Base-by-base conservation (phyloP, 306 rosid genomes). In the Sechiopsis laciniata region DNA sequence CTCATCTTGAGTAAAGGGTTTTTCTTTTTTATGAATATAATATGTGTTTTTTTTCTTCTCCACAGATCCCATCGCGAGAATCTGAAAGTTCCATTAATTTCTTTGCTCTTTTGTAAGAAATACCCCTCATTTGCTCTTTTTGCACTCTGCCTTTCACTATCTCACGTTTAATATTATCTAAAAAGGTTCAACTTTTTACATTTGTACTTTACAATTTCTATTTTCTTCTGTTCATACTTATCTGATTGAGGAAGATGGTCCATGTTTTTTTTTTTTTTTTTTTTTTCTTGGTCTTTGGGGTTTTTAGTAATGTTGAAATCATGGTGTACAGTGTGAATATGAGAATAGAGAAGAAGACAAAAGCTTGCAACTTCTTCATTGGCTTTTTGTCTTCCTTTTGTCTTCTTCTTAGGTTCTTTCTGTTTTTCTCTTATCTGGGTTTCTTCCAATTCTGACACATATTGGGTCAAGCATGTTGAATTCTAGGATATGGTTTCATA, bases 41-140 rank as follows among this genome's bases (percentile, higher is more conserved):
- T 46, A 8, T 45, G 10, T 81, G 85, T 40, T 86, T 84, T 16
- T 16, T 88, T 79, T 83, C 81, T 84, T 75, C 76, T 81, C 83
- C 79, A 74, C 90, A 85, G 90, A 88, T 83, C 81, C 81, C 79
- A 84, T 48, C 50, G 75, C 55, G 82, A 75, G 83, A 75, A 87
- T 83, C 87, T 80, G 84, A 82, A 79, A 66, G 7, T 22, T 17
- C 54, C 52, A 32, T 64, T 51, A 52, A 17, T 50, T 74, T 58
- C 58, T 74, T 58, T 59, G 58, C 57, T 74, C 57, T 74, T 48
- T 26, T 60, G 77, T 24, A 74, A 68, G 13, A 14, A 40, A 40
- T 5, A 40, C 2, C 21, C 24, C 69, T 19, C 51, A 13, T 61
- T 76, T 52, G 0, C 57, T 50, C n/a, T 50, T 52, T 51, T 52